phyloP scores from a whole-genome alignment of 306 rosid genomes.

The Ceratonia siliqua region DNA sequence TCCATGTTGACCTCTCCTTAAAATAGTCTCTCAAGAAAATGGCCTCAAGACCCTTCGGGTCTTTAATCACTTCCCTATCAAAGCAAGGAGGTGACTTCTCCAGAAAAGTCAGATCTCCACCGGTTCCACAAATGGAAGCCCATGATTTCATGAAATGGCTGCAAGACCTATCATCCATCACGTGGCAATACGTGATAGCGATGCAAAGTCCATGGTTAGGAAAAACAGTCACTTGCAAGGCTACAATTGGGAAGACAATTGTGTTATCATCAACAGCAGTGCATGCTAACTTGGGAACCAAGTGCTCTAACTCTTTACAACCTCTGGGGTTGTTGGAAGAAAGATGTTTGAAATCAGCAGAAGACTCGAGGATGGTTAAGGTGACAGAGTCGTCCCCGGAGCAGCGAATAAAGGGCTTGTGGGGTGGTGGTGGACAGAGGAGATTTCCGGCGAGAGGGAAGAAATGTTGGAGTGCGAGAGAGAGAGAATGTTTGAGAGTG shows the following conservation, averaged over 20 bases:
- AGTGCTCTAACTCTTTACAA: conserved; percentile 9
- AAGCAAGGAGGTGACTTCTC: conserved; percentile 22
- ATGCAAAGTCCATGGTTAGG: conserved; percentile 39
- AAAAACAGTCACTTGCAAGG: conserved; percentile 37
- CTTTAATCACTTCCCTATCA: conserved; percentile 37
- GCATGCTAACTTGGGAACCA: conserved; percentile 32
- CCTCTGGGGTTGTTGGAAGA: conserved; percentile 31
- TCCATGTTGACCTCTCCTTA: conserved; percentile 35
- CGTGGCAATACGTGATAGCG: conserved; percentile 48
- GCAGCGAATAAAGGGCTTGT: conserved; percentile 37
- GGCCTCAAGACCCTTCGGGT: conserved; percentile 21
- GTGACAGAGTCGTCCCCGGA: background rate
- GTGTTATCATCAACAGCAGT: background rate
- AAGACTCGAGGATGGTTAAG: conserved; percentile 14
- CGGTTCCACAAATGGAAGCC: conserved; percentile 28
- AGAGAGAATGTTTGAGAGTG: conserved; percentile 51
- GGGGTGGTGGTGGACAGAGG: conserved; percentile 36
- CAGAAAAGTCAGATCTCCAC: background rate
- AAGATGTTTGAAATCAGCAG: conserved; percentile 18
- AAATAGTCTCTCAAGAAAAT: conserved; percentile 42
- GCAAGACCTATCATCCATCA: conserved; percentile 37
- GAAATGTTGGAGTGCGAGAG: conserved; percentile 35
- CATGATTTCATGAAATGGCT: conserved; percentile 44
- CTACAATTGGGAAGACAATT: conserved; percentile 24
- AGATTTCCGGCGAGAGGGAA: conserved; percentile 43